Evolutionary conservation across 129 eudicot genomes (phyloP), one percentile per base, ranked within the genome.

Genomic region (Helianthus annuus): DNA sequence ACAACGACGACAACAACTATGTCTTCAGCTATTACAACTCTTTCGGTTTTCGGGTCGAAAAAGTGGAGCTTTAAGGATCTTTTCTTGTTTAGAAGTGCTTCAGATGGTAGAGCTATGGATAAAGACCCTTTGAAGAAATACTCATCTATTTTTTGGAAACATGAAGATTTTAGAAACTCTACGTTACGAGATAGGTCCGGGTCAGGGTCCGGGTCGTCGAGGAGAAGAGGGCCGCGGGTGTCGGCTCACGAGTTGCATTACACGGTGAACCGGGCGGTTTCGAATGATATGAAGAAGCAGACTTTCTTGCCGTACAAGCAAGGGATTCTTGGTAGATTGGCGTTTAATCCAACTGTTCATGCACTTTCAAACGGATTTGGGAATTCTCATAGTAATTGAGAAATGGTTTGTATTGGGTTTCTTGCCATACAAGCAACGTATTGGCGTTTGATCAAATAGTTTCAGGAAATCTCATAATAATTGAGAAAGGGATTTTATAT

Each of bases 211-310:
- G 73, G 70, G 4, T 76, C 89, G 44, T 81, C 85, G 13, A 88
- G 77, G 19, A 86, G 79, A 57, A 71, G 84, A 6, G 85, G 91
- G 15, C 46, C 46, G 10, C 78, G 70, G 66, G 85, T 92, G 14
- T 92, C 98, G 32, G 91, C 98, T 63, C 98, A 92, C n/a, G 98
- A 92, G 84, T 39, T 83, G 76, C 98, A 92, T 69, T 92, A 92
- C 75, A 89, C 87, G 4, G 77, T 80, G 66, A 92, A 92, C 79
- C 74, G 92, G 51, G 98, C 95, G 16, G 87, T 81, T 17, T 87
- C 94, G 0, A 84, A 85, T 11, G 98, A 89, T 16, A 66, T 89
- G 83, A 92, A 89, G 87, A 92, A 85, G 86, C 85, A 89, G 57
- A 89, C 96, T 0, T 92, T 92, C 78, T 71, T 92, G 83, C 98